Evolutionary conservation across 768 basidiomycete genomes (phyloP), one percentile per base, ranked within the genome.

Genomic region (Termitomyces sp.): DNA sequence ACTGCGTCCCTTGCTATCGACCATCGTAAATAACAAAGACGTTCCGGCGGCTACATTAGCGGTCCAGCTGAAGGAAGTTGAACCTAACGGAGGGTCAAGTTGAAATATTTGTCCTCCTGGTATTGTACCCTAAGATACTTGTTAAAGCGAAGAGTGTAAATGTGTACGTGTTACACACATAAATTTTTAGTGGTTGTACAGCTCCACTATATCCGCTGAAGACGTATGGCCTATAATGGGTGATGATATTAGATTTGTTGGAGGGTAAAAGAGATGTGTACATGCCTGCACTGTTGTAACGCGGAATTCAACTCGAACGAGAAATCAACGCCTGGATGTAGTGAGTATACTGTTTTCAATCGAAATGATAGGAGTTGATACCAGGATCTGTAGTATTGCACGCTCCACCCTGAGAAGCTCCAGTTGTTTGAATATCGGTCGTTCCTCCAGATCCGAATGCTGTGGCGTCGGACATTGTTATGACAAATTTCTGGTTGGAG

Each of bases 391-490:
- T 70, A 0, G 79, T 80, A 56, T 81, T 73, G 67, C 89, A 91
- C 15, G 59, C 68, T 12, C 76, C 77, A 13, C 76, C 76, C 25
- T 73, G 64, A 2, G 83, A 75, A 10, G 68, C 51, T 38, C 75
- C 81, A 15, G 84, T 81, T 1, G 71, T 75, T 38, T 85, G 59
- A 6, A 87, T 45, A 41, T 67, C 53, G 10, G 81, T 77, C 23
- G 75, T 73, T 22, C 87, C 89, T 4, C 89, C 89, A 10, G 83
- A 73, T 40, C 72, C 87, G 64, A 85, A 89, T 1, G 87, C 88
- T 25, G 78, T 79, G 16, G 82, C 73, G 63, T 91, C 89, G 25
- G 85, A 90, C 85, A 91, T 86, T 33, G 81, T 76, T 18, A 85
- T 54, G 12, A 89, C 47, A 45, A 89, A 71, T 50, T 71, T 66